Evolutionary conservation across 2,329 filamentous ascomycete species (phyloP), one percentile per base, ranked within the genome.

Genomic region (Pestalotiopsis sp.): DNA sequence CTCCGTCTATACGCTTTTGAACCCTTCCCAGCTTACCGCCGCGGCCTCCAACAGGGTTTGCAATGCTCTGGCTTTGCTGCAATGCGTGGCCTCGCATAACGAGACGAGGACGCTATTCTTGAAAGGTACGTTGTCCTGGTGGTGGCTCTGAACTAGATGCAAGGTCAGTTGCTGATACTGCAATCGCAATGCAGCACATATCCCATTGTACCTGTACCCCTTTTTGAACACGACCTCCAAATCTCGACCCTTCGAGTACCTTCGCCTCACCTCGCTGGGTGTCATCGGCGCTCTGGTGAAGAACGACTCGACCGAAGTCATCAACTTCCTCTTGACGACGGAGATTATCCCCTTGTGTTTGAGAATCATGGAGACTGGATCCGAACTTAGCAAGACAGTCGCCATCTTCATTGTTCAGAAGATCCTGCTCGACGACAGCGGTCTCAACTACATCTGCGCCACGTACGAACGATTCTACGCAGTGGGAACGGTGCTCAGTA

Each of bases 401-500:
- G 96, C 96, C 69, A 99, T 99, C 76, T 99, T 99, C 84, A 99
- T 99, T 76, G 96, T 99, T 20, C 96, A 99, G 82, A 99, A 99
- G 87, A 99, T 99, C 31, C 84, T 99, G 66, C 88, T 99, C 2
- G 96, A 99, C 78, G 96, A 99, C 76, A 95, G 97, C 76, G 96
- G 96, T 3, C 87, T 99, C 71, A 96, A 96, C 77, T 99, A 99
- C 81, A 99, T 99, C 69, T 99, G 96, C 82, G 95, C 97, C 72
- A 99, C 96, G 0, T 99, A 99, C 76, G 96, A 99, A 85, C 90
- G 96, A 23, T 99, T 99, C 82, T 99, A 98, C 75, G 96, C 96
- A 7, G 96, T 99, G 4, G 96, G 96, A 5, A 99, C 96, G 1
- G 96, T 99, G 5, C 85, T 99, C 52, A 97, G 94, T 84, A 99